Evolutionary conservation across 345 rosid species (phyloP).

Genomic region (Hibiscus trionum): DNA sequence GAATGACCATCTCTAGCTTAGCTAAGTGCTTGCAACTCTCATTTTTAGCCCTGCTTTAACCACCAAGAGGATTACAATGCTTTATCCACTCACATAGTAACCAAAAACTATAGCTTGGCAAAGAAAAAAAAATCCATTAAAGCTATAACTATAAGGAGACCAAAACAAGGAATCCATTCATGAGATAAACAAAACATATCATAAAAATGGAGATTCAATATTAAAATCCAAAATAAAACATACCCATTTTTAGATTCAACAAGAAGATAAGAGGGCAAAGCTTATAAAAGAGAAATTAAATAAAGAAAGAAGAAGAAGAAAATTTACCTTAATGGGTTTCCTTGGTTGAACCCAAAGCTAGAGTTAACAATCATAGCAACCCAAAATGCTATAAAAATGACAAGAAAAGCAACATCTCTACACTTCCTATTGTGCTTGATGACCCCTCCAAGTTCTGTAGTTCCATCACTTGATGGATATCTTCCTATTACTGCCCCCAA

Average conservation of each 20-base stretch:
- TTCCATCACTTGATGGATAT: conserved; percentile 87
- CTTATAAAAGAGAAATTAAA: not conserved
- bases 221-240: not conserved
- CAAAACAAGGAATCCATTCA: conserved; percentile 7
- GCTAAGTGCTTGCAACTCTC: not conserved
- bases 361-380: conserved; percentile 96
- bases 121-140: not conserved
- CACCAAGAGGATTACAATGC: not conserved
- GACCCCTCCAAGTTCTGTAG: conserved; percentile 67
- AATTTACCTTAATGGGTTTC: conserved; percentile 74
- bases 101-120: not conserved
- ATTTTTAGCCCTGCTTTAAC: not conserved
- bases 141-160: not conserved
- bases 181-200: not conserved
- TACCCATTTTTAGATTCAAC: conserved; percentile 18
- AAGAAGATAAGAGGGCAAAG: not conserved
- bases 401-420: conserved; percentile 75
- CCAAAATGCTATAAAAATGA: conserved; percentile 86
- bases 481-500: conserved; percentile 89
- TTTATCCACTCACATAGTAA: not conserved
- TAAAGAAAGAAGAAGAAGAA: too few relatives aligned
- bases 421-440: conserved; percentile 87
- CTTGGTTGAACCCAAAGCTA: conserved; percentile 94
- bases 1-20: not conserved
- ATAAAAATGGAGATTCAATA: not conserved